Evolutionary conservation across 371 early-diverging fungal genomes (phyloP), one percentile per base, ranked within the genome.

Genomic region (Rhizopus arrhizus): DNA sequence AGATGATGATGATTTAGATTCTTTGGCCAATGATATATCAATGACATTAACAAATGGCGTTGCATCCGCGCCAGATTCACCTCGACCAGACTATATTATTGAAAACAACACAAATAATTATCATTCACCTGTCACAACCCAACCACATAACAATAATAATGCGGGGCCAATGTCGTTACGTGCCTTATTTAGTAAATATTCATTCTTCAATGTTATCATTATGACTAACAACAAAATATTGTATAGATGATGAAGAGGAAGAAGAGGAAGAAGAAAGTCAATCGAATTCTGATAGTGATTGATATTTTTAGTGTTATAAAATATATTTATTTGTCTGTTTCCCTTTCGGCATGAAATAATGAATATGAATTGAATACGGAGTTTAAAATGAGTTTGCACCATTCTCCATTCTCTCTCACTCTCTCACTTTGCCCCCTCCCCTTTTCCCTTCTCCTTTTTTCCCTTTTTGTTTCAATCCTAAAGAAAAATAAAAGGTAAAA

Each of bases 141-240:
- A 45, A 45, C 46, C 46, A 22, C 46, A 45, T 45, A 22, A 22
- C 22, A 22, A 22, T 22, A 22, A 22, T 22, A 45, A 28, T 5
- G 43, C 55, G 29, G 55, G 55, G 13, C 55, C 55, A 55, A 55
- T 55, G 55, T 55, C 55, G 16, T 32, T 55, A 41, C 55, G 55
- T 42, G 55, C 55, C 28, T 42, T 55, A 55, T 55, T 33, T 55
- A 55, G 55, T 55, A 55, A 55, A 40, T 40, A 40, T 40, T 12
- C 8, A 7, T 12, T 40, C 41, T 55, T 29, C 13, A n/a, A 41
- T 2, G 1, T 41, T 13, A 22, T 13, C 1, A n/a, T 29, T 55
- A 42, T 41, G 9, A 10, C 28, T 6, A 31, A 3, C 33, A 49
- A 13, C 1, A 29, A 9, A 28, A 31, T 41, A 12, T 41, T 12